phyloP scores from a whole-genome alignment of 176 grass and related monocot genomes.

The Hordeum vulgare region DNA sequence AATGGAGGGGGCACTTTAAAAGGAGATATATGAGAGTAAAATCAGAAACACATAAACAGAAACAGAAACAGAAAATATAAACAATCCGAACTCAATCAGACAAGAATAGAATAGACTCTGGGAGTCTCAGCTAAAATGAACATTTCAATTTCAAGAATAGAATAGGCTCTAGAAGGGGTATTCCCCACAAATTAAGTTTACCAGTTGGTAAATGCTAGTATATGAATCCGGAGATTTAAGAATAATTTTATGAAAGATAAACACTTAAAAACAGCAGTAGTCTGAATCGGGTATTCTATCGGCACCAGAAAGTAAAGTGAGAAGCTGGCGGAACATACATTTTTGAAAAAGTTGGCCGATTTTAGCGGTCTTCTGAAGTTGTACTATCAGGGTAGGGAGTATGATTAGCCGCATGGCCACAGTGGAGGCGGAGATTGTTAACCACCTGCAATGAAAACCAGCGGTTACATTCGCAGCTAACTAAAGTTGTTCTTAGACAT shows the following conservation, averaged over 20 bases:
- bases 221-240: neutral
- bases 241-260: neutral
- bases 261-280: neutral
- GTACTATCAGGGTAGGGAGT: conserved; percentile 62
- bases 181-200: neutral
- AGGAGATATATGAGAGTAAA: conserved; percentile 43
- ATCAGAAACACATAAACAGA: conserved; percentile 29
- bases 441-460: conserved; percentile 55
- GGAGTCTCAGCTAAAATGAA: neutral
- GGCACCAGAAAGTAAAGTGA: neutral
- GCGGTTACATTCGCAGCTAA: neutral
- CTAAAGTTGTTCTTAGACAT: neutral
- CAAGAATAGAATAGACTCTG: conserved; percentile 2
- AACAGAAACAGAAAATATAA: conserved; percentile 7
- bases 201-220: neutral
- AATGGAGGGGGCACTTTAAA: conserved; percentile 84
- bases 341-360: conserved; percentile 41
- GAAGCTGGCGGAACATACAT: conserved; percentile 42
- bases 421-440: conserved; percentile 73
- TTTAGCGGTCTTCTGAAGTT: conserved; percentile 61
- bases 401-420: conserved; percentile 70
- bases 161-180: neutral
- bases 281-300: neutral
- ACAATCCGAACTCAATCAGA: conserved; percentile 10
- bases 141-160: neutral